A percentile compares a stretch with the other conserved stretches of the same genome.
Conservation (phyloP, 1,284 basidiomycete species). For the Trametes sp. region DNA sequence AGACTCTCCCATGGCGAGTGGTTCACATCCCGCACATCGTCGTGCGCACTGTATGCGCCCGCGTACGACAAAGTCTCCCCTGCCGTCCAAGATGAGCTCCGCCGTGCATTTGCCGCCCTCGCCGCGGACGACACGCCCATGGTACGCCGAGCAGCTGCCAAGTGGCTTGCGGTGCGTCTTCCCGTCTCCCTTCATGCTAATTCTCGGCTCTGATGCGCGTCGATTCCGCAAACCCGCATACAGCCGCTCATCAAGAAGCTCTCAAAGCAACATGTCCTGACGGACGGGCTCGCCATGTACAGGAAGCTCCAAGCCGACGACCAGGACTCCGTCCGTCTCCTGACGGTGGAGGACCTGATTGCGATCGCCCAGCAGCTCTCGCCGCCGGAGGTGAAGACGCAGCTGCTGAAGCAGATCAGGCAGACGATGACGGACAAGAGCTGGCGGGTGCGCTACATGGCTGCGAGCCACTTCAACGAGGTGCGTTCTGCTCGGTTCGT, state of each 20-base stretch:
- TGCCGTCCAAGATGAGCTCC: conserved; percentile 86
- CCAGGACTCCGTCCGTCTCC: conserved; percentile 96
- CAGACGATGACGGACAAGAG: conserved; percentile 94
- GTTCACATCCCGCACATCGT: conserved; percentile 99
- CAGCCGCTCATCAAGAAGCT: conserved; percentile 84
- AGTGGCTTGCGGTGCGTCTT: conserved; percentile 90
- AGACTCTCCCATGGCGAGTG: conserved; percentile 95
- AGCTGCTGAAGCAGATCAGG: conserved; percentile 89
- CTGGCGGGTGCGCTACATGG: conserved; percentile 99
- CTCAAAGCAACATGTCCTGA: conserved; percentile 81
- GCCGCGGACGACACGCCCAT: conserved; percentile 98
- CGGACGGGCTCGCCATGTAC: conserved; percentile 93
- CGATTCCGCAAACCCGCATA: conserved; percentile 19
- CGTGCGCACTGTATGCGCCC: conserved; percentile 94
- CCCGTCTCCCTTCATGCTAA: conserved; percentile 5
- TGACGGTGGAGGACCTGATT: conserved; percentile 97
- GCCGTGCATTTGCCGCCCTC: conserved; percentile 86
- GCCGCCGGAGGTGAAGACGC: conserved; percentile 90
- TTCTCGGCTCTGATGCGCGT: conserved; percentile 20
- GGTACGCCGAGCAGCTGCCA: conserved; percentile 97
- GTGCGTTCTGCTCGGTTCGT: conserved; percentile 47
- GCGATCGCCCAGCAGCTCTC: conserved; percentile 88
- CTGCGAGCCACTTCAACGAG: conserved; percentile 97
- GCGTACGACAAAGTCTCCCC: conserved; percentile 85
- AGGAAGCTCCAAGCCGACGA: conserved; percentile 95